Evolutionary conservation across 441 rosid genomes (phyloP), one percentile per base, ranked within the genome.

Genomic region (Gossypium gossypioides): DNA sequence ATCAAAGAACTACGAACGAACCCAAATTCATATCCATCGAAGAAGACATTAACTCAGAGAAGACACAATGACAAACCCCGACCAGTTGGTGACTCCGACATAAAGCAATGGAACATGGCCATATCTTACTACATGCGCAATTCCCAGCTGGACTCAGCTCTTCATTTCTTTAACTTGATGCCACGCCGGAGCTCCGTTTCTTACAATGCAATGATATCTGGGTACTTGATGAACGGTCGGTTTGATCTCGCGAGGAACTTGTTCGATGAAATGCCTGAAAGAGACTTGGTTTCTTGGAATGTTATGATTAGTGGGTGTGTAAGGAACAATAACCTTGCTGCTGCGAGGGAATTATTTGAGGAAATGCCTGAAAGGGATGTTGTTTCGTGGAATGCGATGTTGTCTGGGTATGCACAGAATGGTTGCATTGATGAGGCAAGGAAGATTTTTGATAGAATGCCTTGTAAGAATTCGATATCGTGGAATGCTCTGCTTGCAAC

Each of bases 401-500:
- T 90, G 72, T 90, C 93, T 0, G 96, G 96, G 12, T 90, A 87
- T 67, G 96, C 91, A 5, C 93, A 87, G 81, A 87, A 82, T 13
- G 93, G 93, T 57, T 76, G 83, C 68, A 81, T 85, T 57, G 87
- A 80, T 15, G 87, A 87, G 67, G 96, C 93, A 4, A 86, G 88
- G 56, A 77, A 75, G 44, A 46, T 90, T 71, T 88, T 90, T 75
- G 85, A 84, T 76, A 77, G 78, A 57, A 90, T 90, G 88, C 84
- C 87, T 12, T 29, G 37, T 69, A 88, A 74, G 85, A 88, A 88
- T 75, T 79, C 67, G 15, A 76, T 90, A 13, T 87, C 96, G 0
- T 88, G 93, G 96, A 90, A 90, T 18, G 86, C 86, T 2, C 64
- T 88, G 80, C 84, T 90, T 58, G 78, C 96, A 1, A 80, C 90